Base-by-base conservation (phyloP, 2,329 filamentous ascomycete species). In the Fusarium hainanense region DNA sequence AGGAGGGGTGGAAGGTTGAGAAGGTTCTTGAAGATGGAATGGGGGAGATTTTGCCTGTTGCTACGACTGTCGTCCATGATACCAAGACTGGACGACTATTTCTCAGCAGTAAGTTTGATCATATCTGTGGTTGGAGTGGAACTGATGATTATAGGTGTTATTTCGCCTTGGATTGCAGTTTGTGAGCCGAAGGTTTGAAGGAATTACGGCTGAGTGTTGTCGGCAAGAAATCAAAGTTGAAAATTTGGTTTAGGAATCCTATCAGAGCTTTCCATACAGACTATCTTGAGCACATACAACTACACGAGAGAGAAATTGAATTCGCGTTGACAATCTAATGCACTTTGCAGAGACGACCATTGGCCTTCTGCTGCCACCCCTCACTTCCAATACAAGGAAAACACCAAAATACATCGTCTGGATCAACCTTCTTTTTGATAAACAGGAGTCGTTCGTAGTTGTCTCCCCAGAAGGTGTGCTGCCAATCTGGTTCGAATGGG, bases 371-470 rank as follows among this genome's bases (percentile, higher is more conserved):
- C 47, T 71, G 52, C 81, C 82, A 85, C 0, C 74, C 70, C 46
- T 85, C 82, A 54, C 79, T 83, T 0, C 84, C 84, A 1, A 85
- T 83, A 56, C 84, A 86, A 1, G 82, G 79, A 14, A 79, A 69
- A 59, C 84, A 86, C 79, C 83, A 85, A 16, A 87, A 81, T 3
- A 86, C 77, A 52, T 85, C 83, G 0, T 75, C 58, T 0, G 84
- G 85, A 63, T 87, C 85, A n/a, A 84, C 73, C 2, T 66, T 46
- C 14, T 77, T 76, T 75, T 87, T 87, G 54, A 87, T 83, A 14
- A 72, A 47, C 0, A 83, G 67, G 6, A 87, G 74, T 3, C 78
- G 77, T 16, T 78, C 70, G 65, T 87, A 87, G 47, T 86, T 85
- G 13, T 72, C 70, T 0, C 81, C 82, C 82, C 82, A 85, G 65